Evolutionary conservation across 2,329 filamentous ascomycete species (phyloP).

Genomic region (Nannizziopsis barbatae): DNA sequence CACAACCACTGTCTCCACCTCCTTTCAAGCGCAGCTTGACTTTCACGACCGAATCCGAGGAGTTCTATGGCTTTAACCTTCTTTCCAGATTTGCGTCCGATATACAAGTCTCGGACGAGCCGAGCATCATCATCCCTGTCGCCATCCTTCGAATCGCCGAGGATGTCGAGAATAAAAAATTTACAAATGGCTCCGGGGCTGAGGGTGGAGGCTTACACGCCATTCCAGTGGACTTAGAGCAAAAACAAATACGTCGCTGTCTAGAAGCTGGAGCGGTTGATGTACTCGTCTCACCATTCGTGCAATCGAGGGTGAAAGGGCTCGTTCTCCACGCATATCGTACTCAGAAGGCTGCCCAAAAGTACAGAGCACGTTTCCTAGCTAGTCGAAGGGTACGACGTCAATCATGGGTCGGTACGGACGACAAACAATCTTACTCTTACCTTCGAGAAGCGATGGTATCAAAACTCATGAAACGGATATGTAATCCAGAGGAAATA

Average conservation of each 20-base stretch:
- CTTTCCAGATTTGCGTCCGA: constrained; percentile 40
- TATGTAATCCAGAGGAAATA: constrained; percentile 59
- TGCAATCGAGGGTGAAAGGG: constrained; percentile 59
- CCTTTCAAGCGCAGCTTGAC: constrained; percentile 28
- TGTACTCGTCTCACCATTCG: constrained; percentile 69
- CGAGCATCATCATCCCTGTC: constrained; percentile 41
- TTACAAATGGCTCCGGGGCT: neutral
- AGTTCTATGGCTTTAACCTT: constrained; percentile 40
- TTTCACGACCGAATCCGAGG: constrained; percentile 35
- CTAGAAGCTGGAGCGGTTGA: constrained; percentile 79
- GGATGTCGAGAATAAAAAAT: constrained; percentile 15
- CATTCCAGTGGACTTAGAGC: constrained; percentile 25
- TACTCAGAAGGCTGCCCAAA: constrained; percentile 62
- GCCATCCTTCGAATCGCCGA: constrained; percentile 33
- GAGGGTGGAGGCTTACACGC: neutral
- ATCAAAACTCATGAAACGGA: constrained; percentile 76
- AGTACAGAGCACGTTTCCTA: constrained; percentile 60
- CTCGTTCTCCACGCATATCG: constrained; percentile 76
- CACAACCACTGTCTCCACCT: constrained; percentile 19
- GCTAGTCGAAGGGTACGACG: constrained; percentile 66
- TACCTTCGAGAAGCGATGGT: constrained; percentile 92
- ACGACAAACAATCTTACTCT: constrained; percentile 74
- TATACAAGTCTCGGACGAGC: constrained; percentile 40
- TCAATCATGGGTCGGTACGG: constrained; percentile 81
- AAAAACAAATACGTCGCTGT: constrained; percentile 54